phyloP scores from a whole-genome alignment of 2,329 filamentous ascomycete genomes.

The Pseudocercospora cruenta region DNA sequence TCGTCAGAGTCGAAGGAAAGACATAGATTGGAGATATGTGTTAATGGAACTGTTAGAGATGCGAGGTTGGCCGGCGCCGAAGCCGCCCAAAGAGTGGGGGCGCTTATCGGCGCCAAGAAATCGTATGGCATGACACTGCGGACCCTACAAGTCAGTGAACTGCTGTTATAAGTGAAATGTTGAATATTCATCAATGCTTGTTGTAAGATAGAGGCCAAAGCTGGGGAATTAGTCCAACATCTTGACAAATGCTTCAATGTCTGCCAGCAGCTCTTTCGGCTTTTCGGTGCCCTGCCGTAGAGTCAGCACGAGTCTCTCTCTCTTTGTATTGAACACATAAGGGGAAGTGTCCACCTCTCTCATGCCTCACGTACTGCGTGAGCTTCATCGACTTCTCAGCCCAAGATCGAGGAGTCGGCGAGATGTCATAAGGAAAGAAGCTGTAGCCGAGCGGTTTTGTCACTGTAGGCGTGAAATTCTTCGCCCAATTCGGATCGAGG shows the following conservation, averaged over 20 bases:
- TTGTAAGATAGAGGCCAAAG: no score
- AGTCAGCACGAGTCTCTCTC: background rate
- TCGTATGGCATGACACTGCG: background rate
- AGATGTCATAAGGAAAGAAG: slow-evolving; percentile 45
- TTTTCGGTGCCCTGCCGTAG: slow-evolving; percentile 30
- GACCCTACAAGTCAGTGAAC: background rate
- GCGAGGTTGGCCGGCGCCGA: background rate
- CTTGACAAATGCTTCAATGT: slow-evolving; percentile 23
- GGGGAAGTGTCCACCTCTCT: background rate
- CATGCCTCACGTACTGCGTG: slow-evolving; percentile 2
- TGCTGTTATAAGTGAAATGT: background rate
- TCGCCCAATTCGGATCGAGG: background rate
- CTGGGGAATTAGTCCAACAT: background rate
- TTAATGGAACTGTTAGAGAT: background rate
- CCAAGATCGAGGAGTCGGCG: slow-evolving; percentile 39
- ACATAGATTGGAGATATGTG: background rate
- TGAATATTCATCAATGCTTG: background rate
- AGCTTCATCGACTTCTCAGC: slow-evolving; percentile 25
- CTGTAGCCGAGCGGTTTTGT: slow-evolving; percentile 46
- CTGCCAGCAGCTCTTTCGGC: slow-evolving; percentile 27
- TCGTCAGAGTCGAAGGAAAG: background rate
- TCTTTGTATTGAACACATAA: no score
- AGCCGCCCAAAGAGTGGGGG: background rate
- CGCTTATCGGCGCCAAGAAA: background rate
- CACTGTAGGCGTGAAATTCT: slow-evolving; percentile 27